Conservation (phyloP, 192 early-diverging fungal species). For the Umbelopsis sp. region DNA sequence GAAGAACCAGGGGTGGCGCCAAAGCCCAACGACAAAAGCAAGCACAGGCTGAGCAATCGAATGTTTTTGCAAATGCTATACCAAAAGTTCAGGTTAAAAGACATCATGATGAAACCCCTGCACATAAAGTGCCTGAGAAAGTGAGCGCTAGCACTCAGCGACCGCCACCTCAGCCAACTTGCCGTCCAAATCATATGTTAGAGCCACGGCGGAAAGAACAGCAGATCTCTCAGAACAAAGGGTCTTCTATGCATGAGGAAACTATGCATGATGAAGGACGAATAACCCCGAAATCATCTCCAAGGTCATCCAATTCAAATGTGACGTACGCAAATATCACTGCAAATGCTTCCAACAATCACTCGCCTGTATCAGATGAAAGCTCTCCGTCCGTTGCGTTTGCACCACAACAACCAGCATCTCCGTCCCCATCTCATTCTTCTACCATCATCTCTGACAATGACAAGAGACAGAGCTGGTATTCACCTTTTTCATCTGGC, state of each 20-base stretch:
- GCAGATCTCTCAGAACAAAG: neutral
- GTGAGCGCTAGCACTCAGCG: neutral
- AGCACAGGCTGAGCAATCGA: neutral
- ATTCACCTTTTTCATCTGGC: constrained; percentile 20
- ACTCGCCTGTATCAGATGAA: neutral
- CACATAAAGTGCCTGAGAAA: neutral
- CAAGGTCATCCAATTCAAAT: neutral
- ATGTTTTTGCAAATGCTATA: neutral
- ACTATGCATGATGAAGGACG: neutral
- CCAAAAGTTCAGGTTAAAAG: neutral
- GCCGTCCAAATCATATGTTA: too few species aligned
- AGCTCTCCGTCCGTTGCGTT: neutral
- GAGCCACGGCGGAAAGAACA: neutral
- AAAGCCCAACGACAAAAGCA: constrained; percentile 9
- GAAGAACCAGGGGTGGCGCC: constrained; percentile 20
- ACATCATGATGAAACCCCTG: neutral
- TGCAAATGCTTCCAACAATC: neutral
- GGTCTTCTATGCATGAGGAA: neutral
- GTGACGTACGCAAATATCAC: constrained; percentile 2
- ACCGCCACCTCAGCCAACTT: neutral
- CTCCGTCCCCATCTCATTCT: neutral
- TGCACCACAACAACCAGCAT: neutral
- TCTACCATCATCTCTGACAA: neutral
- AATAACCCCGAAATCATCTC: neutral
- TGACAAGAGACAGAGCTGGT: constrained; percentile 19